A percentile compares a stretch with the other conserved stretches of the same genome.
Evolutionary conservation across 331 rosid genomes (phyloP).

Genomic region (Acacia concinna): DNA sequence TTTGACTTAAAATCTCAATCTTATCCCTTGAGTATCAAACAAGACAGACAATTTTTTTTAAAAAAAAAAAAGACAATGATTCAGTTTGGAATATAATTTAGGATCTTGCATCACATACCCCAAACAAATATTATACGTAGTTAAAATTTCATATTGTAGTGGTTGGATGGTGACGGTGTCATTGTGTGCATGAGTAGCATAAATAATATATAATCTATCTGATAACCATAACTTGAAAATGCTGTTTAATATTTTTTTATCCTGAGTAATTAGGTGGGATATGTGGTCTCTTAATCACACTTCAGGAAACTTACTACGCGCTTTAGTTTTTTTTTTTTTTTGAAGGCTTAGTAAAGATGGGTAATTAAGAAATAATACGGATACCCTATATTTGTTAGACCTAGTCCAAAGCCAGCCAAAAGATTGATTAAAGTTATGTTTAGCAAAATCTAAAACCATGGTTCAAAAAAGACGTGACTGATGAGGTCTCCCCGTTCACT

Average conservation of each 20-base stretch:
- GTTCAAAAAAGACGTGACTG: too few species aligned
- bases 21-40: slow-evolving; percentile 4
- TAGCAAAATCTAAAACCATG: too few species aligned
- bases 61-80: not conserved
- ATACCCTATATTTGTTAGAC: not conserved
- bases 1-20: slow-evolving; percentile 23
- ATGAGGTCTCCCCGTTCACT: too few species aligned
- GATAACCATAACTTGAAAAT: slow-evolving; percentile 20
- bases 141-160: slow-evolving; percentile 14
- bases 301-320: not conserved
- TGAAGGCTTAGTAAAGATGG: not conserved
- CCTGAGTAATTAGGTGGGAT: not conserved
- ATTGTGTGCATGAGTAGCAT: slow-evolving; percentile 14
- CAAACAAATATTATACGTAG: not conserved
- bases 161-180: slow-evolving; percentile 26
- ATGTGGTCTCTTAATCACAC: not conserved
- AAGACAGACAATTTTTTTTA: not conserved
- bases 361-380: not conserved
- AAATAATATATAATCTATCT: slow-evolving; percentile 11
- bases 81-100: slow-evolving; percentile 3
- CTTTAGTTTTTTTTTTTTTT: not conserved
- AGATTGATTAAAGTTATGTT: too few species aligned
- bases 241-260: not conserved
- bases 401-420: not conserved
- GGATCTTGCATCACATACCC: not conserved